Conservation (phyloP, 2,329 filamentous ascomycete species). For the Epichloe elymi region DNA sequence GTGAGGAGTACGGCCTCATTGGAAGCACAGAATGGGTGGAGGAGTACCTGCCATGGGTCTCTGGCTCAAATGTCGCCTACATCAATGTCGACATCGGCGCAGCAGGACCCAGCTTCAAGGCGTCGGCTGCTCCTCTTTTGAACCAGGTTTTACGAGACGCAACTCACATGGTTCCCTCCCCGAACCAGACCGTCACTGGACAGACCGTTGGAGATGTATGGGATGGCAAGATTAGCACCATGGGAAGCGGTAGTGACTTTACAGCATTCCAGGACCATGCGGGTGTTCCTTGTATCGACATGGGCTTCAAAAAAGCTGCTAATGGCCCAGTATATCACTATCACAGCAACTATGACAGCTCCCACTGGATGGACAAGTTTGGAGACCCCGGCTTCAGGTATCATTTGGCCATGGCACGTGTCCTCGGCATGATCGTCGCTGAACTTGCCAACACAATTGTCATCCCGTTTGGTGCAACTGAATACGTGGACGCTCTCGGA, state of each 20-base stretch:
- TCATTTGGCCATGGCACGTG: slow-evolving; percentile 52
- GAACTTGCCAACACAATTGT: slow-evolving; percentile 49
- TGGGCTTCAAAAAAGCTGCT: slow-evolving; percentile 38
- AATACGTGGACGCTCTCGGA: slow-evolving; percentile 47
- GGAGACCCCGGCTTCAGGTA: slow-evolving; percentile 59
- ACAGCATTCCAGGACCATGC: slow-evolving; percentile 64
- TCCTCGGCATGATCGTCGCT: slow-evolving; percentile 49
- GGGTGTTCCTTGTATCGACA: slow-evolving; percentile 51
- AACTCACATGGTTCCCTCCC: slow-evolving; percentile 48
- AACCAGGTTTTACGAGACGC: slow-evolving; percentile 59
- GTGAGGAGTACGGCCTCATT: slow-evolving; percentile 74
- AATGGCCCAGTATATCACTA: slow-evolving; percentile 59
- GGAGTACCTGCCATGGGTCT: slow-evolving; percentile 73
- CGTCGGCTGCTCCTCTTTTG: slow-evolving; percentile 60
- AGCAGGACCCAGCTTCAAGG: slow-evolving; percentile 47
- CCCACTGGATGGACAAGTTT: slow-evolving; percentile 74
- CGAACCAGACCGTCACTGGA: slow-evolving; percentile 60
- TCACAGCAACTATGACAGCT: slow-evolving; percentile 85
- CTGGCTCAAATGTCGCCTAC: slow-evolving; percentile 61
- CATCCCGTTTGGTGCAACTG: slow-evolving; percentile 48
- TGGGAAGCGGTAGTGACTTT: slow-evolving; percentile 63
- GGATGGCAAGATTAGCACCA: slow-evolving; percentile 46
- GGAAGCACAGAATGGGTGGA: slow-evolving; percentile 92
- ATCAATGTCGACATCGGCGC: slow-evolving; percentile 74
- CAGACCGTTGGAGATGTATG: slow-evolving; percentile 63